phyloP scores from a whole-genome alignment of 1,284 basidiomycete genomes.

The Apiotrichum brassicae region DNA sequence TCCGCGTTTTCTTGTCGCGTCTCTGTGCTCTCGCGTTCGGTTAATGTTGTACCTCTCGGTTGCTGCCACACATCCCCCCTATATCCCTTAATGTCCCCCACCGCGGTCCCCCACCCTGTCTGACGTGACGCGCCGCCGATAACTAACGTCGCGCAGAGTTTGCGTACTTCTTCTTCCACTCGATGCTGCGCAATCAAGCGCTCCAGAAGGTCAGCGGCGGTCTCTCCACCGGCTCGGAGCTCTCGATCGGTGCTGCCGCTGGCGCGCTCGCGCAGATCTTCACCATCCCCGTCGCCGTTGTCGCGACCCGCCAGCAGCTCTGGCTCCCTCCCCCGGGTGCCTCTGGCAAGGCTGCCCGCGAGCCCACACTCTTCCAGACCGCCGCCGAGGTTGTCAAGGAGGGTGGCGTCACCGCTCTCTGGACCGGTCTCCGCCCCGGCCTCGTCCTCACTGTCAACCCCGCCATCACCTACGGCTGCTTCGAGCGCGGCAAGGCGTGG shows the following conservation, averaged over 20 bases:
- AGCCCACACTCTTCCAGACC: conserved; percentile 54
- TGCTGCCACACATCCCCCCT: too few relatives aligned
- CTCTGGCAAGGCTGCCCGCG: conserved; percentile 18
- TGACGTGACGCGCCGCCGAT: neutral
- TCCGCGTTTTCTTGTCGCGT: too few relatives aligned
- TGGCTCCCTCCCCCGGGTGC: conserved; percentile 45
- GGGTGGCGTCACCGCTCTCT: conserved; percentile 84
- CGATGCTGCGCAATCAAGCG: conserved; percentile 62
- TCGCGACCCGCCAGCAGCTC: conserved; percentile 95
- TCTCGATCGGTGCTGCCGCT: conserved; percentile 82
- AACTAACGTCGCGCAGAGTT: conserved; percentile 62
- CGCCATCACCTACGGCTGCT: conserved; percentile 95
- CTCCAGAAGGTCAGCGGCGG: conserved; percentile 31
- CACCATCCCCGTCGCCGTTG: conserved; percentile 95
- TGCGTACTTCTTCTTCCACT: conserved; percentile 99
- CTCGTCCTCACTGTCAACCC: conserved; percentile 94
- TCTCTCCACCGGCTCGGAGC: conserved; percentile 72
- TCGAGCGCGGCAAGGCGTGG: conserved; percentile 73
- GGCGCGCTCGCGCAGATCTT: conserved; percentile 95
- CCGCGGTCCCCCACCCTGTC: too few relatives aligned
- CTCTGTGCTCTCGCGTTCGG: too few relatives aligned
- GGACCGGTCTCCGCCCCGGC: conserved; percentile 88
- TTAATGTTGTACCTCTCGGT: too few relatives aligned
- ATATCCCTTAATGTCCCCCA: too few relatives aligned
- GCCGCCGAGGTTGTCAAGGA: conserved; percentile 84